Conservation (phyloP, 495 filamentous ascomycete genomes). For the Hyaloscypha variabilis region DNA sequence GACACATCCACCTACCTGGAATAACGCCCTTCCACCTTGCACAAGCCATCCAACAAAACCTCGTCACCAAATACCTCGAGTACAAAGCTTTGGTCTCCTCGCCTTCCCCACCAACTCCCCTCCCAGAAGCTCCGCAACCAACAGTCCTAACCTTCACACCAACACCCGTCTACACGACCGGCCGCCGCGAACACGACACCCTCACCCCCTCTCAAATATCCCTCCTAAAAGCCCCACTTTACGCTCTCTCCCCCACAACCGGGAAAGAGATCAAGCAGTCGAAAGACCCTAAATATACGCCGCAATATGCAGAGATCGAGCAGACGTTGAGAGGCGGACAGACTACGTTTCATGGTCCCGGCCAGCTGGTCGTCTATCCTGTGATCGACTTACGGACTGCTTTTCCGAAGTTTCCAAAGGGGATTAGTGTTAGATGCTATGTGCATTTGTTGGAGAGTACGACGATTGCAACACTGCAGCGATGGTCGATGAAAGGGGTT, state of each 20-base stretch:
- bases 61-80: slow-evolving; percentile 47
- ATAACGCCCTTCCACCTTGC: slow-evolving; percentile 48
- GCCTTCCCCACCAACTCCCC: slow-evolving; percentile 21
- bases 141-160: slow-evolving; percentile 84
- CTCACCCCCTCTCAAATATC: slow-evolving; percentile 45
- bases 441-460: slow-evolving; percentile 75
- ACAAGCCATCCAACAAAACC: slow-evolving; percentile 40
- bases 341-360: slow-evolving; percentile 94
- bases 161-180: slow-evolving; percentile 84
- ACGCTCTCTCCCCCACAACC: slow-evolving; percentile 21
- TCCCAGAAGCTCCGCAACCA: slow-evolving; percentile 53
- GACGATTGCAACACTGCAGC: slow-evolving; percentile 62
- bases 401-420: slow-evolving; percentile 12
- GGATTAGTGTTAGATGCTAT: slow-evolving; percentile 61
- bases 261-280: slow-evolving; percentile 38
- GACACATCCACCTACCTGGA: slow-evolving; percentile 70
- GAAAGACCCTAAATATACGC: slow-evolving; percentile 18
- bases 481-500: slow-evolving; percentile 58
- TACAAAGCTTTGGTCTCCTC: slow-evolving; percentile 43
- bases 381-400: slow-evolving; percentile 61
- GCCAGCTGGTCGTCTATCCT: slow-evolving; percentile 88
- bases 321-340: slow-evolving; percentile 83
- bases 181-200: slow-evolving; percentile 74
- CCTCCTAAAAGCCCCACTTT: slow-evolving; percentile 29
- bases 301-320: slow-evolving; percentile 58